Conservation (phyloP, 2,329 filamentous ascomycete species). For the Fusarium globosum region DNA sequence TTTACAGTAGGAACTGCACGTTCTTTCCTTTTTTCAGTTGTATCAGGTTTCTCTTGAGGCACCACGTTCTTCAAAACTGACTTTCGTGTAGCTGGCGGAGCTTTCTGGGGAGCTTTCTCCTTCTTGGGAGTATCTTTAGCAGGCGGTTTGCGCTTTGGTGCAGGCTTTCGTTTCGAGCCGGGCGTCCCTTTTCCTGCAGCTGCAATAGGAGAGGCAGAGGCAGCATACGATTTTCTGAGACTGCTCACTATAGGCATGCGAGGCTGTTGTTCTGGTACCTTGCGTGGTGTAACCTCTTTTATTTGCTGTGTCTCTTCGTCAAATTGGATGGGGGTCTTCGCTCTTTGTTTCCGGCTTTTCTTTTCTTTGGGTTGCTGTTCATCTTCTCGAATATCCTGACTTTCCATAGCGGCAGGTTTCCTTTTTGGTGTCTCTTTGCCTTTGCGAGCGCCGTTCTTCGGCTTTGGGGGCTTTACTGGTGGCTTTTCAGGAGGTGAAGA, state of each 20-base stretch:
- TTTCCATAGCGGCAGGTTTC: background rate
- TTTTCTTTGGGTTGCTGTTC: slow-evolving; percentile 11
- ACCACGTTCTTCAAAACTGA: background rate
- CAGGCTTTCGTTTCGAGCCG: slow-evolving; percentile 3
- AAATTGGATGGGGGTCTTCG: slow-evolving; percentile 50
- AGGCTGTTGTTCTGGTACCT: background rate
- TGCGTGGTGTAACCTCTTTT: slow-evolving; percentile 20
- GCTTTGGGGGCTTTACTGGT: background rate
- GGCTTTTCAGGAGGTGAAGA: background rate
- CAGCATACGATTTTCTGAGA: slow-evolving; percentile 23
- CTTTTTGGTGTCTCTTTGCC: background rate
- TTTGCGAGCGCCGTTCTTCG: background rate
- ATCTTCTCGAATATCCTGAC: background rate
- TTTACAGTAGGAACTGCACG: background rate
- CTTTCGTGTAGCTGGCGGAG: background rate
- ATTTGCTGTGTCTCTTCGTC: slow-evolving; percentile 47
- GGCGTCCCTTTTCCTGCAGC: slow-evolving; percentile 20
- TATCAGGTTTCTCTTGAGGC: slow-evolving; percentile 1
- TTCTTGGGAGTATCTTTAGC: background rate
- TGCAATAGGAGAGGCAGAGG: slow-evolving; percentile 26
- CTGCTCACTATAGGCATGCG: slow-evolving; percentile 28
- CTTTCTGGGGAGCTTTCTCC: background rate
- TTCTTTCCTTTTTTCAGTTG: background rate
- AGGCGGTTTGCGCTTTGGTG: slow-evolving; percentile 2
- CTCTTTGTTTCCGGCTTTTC: slow-evolving; percentile 48